Percentiles rank a stretch among this genome's conserved stretches.
phyloP scores from a whole-genome alignment of 192 early-diverging fungal species.

The Geranomyces variabilis region DNA sequence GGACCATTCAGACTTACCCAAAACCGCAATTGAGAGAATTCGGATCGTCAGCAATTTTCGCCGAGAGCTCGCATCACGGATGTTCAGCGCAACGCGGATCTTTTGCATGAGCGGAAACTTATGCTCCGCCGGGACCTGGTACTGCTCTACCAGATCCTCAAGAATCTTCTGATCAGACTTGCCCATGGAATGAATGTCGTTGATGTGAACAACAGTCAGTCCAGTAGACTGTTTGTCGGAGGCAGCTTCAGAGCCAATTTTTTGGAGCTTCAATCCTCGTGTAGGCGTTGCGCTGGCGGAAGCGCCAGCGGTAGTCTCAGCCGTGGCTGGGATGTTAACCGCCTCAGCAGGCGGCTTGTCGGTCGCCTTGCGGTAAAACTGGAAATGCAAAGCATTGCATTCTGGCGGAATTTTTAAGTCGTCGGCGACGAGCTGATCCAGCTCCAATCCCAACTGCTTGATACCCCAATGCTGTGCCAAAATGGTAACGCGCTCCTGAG shows the following conservation, averaged over 20 bases:
- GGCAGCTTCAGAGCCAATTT: not conserved
- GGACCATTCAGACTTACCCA: conserved; percentile 53
- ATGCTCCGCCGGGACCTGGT: conserved; percentile 72
- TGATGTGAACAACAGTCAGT: conserved; percentile 59
- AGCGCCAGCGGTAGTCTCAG: not conserved
- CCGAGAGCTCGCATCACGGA: conserved; percentile 53
- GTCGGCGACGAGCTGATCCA: conserved; percentile 46
- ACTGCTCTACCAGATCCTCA: conserved; percentile 61
- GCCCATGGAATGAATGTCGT: conserved; percentile 39
- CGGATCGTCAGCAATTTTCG: conserved; percentile 70
- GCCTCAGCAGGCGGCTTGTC: conserved; percentile 14
- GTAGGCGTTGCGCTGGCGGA: not conserved
- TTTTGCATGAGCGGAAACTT: conserved; percentile 80
- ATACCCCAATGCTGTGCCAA: conserved; percentile 69
- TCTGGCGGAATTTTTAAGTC: conserved; percentile 45
- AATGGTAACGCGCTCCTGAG: conserved; percentile 59
- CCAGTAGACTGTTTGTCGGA: conserved; percentile 46
- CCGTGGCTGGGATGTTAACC: conserved; percentile 4
- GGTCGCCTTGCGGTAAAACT: conserved; percentile 62
- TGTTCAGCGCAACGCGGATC: conserved; percentile 73
- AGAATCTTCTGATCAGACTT: conserved; percentile 61
- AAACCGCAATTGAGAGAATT: conserved; percentile 76
- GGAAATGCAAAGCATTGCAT: conserved; percentile 52
- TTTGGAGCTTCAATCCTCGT: not conserved
- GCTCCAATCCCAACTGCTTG: conserved; percentile 53